These are phyloP conservation scores for Leishmania guyanensis DNA, from an alignment of 208 protist species.

Conservation along the genomic window DNA sequence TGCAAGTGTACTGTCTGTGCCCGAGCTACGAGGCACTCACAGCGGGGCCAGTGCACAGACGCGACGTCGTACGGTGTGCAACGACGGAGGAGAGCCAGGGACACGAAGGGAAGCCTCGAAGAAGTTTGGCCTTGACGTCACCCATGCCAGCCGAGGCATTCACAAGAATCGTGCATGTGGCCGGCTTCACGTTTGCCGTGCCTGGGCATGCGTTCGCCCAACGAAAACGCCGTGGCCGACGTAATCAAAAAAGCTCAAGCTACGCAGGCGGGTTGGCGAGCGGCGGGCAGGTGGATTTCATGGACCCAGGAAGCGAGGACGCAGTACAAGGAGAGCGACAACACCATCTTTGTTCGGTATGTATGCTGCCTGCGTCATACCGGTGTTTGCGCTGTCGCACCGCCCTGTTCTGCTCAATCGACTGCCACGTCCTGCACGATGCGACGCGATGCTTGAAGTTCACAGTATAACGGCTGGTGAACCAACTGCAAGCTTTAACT, in stretches of 20 bases:
- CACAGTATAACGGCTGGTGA: constrained; percentile 40
- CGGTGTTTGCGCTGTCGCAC: constrained; percentile 65
- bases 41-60: constrained; percentile 13
- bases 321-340: constrained; percentile 20
- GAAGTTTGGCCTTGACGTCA: background rate
- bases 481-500: background rate
- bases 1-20: constrained; percentile 26
- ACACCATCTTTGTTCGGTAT: constrained; percentile 75
- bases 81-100: background rate
- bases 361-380: constrained; percentile 67
- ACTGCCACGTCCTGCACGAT: constrained; percentile 80
- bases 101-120: background rate
- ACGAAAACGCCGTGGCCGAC: background rate
- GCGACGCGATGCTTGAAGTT: constrained; percentile 84
- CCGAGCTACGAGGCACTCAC: constrained; percentile 37
- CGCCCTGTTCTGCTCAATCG: constrained; percentile 76
- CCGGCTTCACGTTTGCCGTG: background rate
- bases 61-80: background rate
- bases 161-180: background rate
- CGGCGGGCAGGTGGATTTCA: background rate
- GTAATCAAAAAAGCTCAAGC: background rate
- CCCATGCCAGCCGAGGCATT: background rate
- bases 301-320: background rate
- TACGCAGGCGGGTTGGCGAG: background rate
- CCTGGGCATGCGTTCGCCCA: background rate